Base-by-base conservation (phyloP, 495 filamentous ascomycete species). In the Clohesyomyces aquaticus region DNA sequence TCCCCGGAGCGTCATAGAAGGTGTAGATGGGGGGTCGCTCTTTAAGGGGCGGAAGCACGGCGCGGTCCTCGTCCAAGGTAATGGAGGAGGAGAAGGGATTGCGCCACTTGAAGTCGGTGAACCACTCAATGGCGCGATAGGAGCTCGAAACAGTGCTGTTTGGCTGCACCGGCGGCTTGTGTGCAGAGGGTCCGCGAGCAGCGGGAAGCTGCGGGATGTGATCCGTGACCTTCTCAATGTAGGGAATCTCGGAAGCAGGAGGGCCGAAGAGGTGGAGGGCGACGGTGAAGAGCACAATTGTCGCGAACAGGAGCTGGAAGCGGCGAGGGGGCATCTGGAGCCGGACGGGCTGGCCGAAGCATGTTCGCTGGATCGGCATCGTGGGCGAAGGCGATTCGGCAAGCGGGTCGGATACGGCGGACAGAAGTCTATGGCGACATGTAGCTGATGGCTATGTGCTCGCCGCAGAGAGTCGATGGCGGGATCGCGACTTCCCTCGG, bases 81-180 rank as follows among this genome's bases (percentile, higher is more conserved):
- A 94, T 82, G 26, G 86, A 82, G 27, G 85, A 91, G 41, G 92
- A 96, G 75, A 96, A 98, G 14, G 92, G 93, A 63, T 88, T 87
- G 61, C 89, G 77, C 93, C 93, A 97, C 72, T 86, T 88, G 85
- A 86, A 93, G 73, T 94, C 86, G 62, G 81, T 87, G 75, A 91
- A 91, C 94, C 94, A 98, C 68, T 83, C 87, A 55, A 85, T 84
- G 64, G 88, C 88, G 52, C 85, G 90, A 67, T 84, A 88, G 1
- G 59, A 43, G 53, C 58, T 54, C 2, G 65, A 29, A 4, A 28
- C 46, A 8, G 88, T 88, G 69, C 88, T 92, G 70, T 91, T 90
- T 46, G 87, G 83, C 71, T 91, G 87, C 19, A 79, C 74, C 4
- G 72, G 73, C 0, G 91, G 89, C 61, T 85, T 82, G 73, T 96